Evolutionary conservation across 2,329 filamentous ascomycete species (phyloP), one percentile per base, ranked within the genome.

Genomic region (Ceratocystiopsis brevicomis): DNA sequence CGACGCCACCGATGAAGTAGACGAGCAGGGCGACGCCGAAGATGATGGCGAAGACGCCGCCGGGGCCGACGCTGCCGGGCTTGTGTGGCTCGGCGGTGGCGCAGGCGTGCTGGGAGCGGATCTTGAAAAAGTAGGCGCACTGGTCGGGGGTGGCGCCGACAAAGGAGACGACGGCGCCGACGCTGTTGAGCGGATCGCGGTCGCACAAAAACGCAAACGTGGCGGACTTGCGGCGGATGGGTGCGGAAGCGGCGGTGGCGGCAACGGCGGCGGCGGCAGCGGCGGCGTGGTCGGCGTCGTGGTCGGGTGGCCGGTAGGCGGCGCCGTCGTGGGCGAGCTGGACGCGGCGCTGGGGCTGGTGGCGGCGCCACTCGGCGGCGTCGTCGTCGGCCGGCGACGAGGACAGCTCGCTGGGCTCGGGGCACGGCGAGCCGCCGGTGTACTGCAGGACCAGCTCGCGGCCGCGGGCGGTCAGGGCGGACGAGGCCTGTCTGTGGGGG

Each of bases 41-140:
- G 57, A 98, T 96, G 50, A 96, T 80, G 47, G 82, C 81, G 57
- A 98, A 98, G 13, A 98, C 60, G 65, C 85, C 62, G 57, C 81
- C 54, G 60, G 90, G 63, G 55, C 82, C 61, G 67, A 79, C 63
- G 61, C 78, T 65, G 66, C 87, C 61, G 62, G 83, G 68, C 57
- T 81, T 83, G 58, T 81, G 76, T 45, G 78, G 76, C 55, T 78
- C 73, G 38, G 71, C 68, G 44, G 67, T 67, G 13, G 71, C 67
- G 53, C 90, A 98, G 12, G 87, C 88, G 51, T 85, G 81, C 39
- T 74, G 70, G 19, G 84, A 90, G 50, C 88, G 81, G 41, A 87
- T 79, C 59, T 96, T 87, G 64, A 98, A 98, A 61, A 93, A 82
- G 62, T 96, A 98, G 30, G 84, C 76, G 67, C 90, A 98, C 47